Evolutionary conservation across 2,329 filamentous ascomycete species (phyloP).

Genomic region (Arthrinium phaeospermum): DNA sequence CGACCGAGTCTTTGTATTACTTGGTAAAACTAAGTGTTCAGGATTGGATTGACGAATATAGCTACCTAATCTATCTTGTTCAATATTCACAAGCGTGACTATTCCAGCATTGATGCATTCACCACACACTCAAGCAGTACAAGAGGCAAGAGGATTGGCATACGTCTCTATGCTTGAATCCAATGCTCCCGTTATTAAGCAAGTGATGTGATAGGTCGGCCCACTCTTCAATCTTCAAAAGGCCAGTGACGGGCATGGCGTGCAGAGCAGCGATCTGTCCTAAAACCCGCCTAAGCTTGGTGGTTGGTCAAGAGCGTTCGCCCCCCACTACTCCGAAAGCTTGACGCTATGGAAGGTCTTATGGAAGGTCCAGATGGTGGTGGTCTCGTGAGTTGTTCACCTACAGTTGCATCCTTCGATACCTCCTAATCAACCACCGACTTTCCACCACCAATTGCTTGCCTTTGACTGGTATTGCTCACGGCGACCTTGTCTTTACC

Average conservation of each 20-base stretch:
- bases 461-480: neutral
- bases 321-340: conserved; percentile 1
- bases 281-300: conserved; percentile 1
- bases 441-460: neutral
- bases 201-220: neutral
- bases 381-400: conserved; percentile 10
- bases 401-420: neutral
- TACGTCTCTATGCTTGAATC: neutral
- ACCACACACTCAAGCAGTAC: neutral
- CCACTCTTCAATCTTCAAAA: neutral
- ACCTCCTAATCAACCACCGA: neutral
- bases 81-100: neutral
- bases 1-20: neutral
- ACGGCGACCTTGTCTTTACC: neutral
- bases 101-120: neutral
- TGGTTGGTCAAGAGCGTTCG: neutral
- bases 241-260: neutral
- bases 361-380: neutral
- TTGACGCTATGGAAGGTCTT: neutral
- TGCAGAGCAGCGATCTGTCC: conserved; percentile 3
- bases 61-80: neutral
- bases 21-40: neutral
- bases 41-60: neutral
- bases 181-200: neutral
- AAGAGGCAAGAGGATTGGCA: neutral